Evolutionary conservation across 2,329 filamentous ascomycete genomes (phyloP).

Genomic region (Mycosphaerella sp.): DNA sequence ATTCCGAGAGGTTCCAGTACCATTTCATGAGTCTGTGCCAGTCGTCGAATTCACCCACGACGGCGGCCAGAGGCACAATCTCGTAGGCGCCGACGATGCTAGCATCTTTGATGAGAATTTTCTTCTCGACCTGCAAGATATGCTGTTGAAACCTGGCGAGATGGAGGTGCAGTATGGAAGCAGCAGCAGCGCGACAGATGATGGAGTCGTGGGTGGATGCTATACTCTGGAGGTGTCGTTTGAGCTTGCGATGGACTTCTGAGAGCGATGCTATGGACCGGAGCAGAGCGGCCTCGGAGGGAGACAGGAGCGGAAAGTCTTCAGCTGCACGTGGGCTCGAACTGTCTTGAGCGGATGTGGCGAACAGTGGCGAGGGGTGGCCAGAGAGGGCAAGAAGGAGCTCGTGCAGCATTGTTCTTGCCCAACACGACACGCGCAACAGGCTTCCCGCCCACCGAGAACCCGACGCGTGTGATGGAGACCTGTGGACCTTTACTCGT

Average conservation of each 20-base stretch:
- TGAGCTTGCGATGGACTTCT: slow-evolving; percentile 66
- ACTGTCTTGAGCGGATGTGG: slow-evolving; percentile 29
- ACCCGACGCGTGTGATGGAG: too few species aligned
- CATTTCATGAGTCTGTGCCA: slow-evolving; percentile 83
- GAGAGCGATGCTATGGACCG: slow-evolving; percentile 70
- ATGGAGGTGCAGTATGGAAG: slow-evolving; percentile 66
- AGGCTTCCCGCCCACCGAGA: too few species aligned
- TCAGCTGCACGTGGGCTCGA: slow-evolving; percentile 18
- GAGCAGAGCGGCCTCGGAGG: slow-evolving; percentile 77
- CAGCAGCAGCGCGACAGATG: slow-evolving; percentile 81
- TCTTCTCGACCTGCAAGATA: slow-evolving; percentile 75
- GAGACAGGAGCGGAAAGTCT: slow-evolving; percentile 53
- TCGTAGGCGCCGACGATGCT: slow-evolving; percentile 82
- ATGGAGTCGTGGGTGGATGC: slow-evolving; percentile 66
- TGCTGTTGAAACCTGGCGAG: slow-evolving; percentile 75
- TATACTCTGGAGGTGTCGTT: slow-evolving; percentile 59
- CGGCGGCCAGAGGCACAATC: slow-evolving; percentile 81
- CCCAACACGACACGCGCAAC: neutral
- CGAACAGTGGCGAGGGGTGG: slow-evolving; percentile 82
- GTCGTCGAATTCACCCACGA: slow-evolving; percentile 76
- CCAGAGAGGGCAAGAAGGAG: slow-evolving; percentile 94
- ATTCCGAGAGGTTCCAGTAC: slow-evolving; percentile 67
- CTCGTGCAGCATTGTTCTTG: slow-evolving; percentile 79
- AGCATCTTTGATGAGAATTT: slow-evolving; percentile 69
- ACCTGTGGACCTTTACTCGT: too few species aligned